Conservation (phyloP, 2,329 filamentous ascomycete genomes). For the Hypoxylon sp. region DNA sequence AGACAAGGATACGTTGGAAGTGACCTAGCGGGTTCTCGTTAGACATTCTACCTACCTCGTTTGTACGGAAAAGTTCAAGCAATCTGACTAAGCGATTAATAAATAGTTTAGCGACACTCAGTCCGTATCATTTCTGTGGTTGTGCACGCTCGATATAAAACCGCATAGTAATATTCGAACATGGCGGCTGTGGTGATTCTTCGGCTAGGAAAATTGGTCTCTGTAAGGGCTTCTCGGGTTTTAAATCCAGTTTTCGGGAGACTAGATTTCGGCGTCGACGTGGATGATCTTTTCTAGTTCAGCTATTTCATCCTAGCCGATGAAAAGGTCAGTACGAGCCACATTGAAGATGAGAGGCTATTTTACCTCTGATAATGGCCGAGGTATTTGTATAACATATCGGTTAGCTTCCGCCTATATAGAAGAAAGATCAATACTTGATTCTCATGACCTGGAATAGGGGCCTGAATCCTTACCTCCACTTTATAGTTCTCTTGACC, state of each 20-base stretch:
- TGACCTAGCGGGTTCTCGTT: slow-evolving; percentile 17
- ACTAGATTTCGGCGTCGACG: neutral
- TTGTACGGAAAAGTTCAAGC: slow-evolving; percentile 25
- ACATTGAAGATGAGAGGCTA: neutral
- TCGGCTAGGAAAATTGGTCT: neutral
- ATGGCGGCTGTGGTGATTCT: neutral
- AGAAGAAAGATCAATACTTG: neutral
- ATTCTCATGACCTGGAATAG: neutral
- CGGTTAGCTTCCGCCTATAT: neutral
- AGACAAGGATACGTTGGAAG: slow-evolving; percentile 11
- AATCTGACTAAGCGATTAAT: slow-evolving; percentile 16
- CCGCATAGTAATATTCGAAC: neutral
- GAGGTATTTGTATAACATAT: neutral
- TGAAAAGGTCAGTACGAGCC: neutral
- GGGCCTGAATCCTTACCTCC: neutral
- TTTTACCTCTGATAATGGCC: neutral
- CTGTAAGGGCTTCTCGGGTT: neutral
- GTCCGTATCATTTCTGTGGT: neutral
- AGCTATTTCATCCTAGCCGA: neutral
- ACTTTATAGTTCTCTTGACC: neutral
- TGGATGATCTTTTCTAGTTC: neutral
- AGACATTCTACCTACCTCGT: slow-evolving; percentile 27
- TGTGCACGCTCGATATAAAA: neutral
- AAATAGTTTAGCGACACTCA: slow-evolving; percentile 15
- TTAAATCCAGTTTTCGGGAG: neutral